Evolutionary conservation across 1,139 yeast species (phyloP).

Genomic region (Casaregolazyma lundiana): DNA sequence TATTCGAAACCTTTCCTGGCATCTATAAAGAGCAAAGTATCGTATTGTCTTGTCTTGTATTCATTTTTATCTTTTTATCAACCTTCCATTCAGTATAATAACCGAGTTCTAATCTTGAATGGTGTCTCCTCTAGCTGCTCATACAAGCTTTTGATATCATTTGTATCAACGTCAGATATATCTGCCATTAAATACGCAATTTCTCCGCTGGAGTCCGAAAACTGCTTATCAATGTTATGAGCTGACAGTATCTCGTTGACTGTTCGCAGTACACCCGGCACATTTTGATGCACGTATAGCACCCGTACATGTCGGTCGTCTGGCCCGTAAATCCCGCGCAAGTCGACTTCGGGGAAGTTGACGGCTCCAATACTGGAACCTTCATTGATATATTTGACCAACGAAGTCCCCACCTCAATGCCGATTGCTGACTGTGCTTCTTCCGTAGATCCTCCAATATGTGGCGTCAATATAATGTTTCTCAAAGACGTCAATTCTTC

Average conservation of each 20-base stretch:
- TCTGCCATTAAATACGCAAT: conserved; percentile 98
- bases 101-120: conserved; percentile 85
- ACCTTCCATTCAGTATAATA: conserved; percentile 54
- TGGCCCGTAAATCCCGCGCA: conserved; percentile 84
- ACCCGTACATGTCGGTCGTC: conserved; percentile 87
- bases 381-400: conserved; percentile 90
- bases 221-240: conserved; percentile 97
- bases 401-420: conserved; percentile 82
- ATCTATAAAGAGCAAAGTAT: not conserved
- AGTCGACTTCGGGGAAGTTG: conserved; percentile 96
- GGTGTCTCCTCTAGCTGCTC: conserved; percentile 87
- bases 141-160: conserved; percentile 79
- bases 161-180: conserved; percentile 76
- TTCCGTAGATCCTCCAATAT: conserved; percentile 98
- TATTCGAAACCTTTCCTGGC: no score
- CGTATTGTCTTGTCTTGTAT: not conserved
- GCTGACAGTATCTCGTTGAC: conserved; percentile 93
- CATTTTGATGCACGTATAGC: conserved; percentile 92
- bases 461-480: conserved; percentile 92
- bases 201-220: conserved; percentile 91
- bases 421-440: conserved; percentile 99
- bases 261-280: conserved; percentile 97
- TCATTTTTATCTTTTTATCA: not conserved
- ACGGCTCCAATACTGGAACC: conserved; percentile 96
- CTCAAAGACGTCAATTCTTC: conserved; percentile 76